Evolutionary conservation across 495 filamentous ascomycete genomes (phyloP).

Genomic region (Penicillium odoratum): DNA sequence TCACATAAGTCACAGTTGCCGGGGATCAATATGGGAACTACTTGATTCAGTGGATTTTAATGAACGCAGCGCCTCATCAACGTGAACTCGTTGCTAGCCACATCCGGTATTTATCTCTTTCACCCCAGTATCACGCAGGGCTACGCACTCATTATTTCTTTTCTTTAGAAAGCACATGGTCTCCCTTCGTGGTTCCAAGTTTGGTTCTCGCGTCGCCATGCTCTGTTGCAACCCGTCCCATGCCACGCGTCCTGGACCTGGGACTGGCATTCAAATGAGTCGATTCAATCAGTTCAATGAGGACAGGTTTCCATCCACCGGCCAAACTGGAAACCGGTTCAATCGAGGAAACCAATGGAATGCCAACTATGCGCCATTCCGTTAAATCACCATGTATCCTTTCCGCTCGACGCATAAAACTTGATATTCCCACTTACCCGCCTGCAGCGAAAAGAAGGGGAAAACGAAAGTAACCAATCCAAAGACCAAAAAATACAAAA

Average conservation of each 20-base stretch:
- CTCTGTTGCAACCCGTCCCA: constrained; percentile 93
- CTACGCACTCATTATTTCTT: background rate
- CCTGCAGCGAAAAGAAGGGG: background rate
- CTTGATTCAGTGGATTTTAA: constrained; percentile 93
- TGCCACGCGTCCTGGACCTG: constrained; percentile 81
- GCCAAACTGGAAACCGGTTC: constrained; percentile 34
- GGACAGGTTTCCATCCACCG: constrained; percentile 36
- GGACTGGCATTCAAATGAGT: constrained; percentile 62
- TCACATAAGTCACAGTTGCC: constrained; percentile 56
- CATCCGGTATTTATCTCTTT: constrained; percentile 59
- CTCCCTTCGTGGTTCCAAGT: constrained; percentile 95
- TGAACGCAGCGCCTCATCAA: constrained; percentile 80
- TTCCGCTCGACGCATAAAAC: no score
- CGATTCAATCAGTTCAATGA: constrained; percentile 59
- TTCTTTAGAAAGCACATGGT: constrained; percentile 89
- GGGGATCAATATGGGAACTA: constrained; percentile 99
- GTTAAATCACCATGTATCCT: constrained; percentile 19
- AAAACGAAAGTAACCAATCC: background rate
- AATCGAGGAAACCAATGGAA: constrained; percentile 41
- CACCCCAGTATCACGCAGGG: background rate
- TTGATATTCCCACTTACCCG: background rate
- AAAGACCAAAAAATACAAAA: constrained; percentile 2
- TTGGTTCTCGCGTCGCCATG: constrained; percentile 97
- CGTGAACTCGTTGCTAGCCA: constrained; percentile 90
- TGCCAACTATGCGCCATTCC: constrained; percentile 38